Evolutionary conservation across 192 early-diverging fungal genomes (phyloP).

Genomic region (Linnemannia schmuckeri): DNA sequence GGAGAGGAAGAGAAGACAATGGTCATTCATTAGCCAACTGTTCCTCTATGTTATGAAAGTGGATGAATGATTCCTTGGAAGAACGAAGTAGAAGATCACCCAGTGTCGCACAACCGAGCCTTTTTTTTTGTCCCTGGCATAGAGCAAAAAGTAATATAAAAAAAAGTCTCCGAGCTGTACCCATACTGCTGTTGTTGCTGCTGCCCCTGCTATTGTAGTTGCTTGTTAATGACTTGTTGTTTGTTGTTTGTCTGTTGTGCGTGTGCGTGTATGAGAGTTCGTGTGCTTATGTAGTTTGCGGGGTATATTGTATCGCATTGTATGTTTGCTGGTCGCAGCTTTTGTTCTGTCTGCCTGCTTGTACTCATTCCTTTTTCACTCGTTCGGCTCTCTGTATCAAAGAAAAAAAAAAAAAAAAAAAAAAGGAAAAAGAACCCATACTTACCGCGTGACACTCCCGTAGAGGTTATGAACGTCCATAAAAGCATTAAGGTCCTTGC

Average conservation of each 20-base stretch:
- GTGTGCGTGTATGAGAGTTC: not conserved
- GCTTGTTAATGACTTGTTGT: not conserved
- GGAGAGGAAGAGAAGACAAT: not conserved
- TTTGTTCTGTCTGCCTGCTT: no score
- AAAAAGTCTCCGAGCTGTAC: not conserved
- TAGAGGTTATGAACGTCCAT: conserved; percentile 58
- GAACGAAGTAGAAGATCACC: conserved; percentile 19
- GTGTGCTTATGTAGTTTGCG: not conserved
- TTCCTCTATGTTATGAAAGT: not conserved
- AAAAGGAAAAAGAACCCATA: no score
- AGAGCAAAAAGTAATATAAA: not conserved
- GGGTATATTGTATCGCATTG: no score
- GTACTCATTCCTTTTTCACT: not conserved
- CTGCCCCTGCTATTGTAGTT: not conserved
- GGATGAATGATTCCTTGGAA: not conserved
- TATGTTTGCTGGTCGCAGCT: no score
- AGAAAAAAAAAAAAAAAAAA: no score
- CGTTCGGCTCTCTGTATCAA: not conserved
- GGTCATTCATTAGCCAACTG: not conserved
- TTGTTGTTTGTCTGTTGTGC: not conserved
- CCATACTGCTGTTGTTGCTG: not conserved
- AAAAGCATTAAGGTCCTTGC: conserved; percentile 56
- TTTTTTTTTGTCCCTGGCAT: not conserved
- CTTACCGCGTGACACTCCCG: conserved; percentile 59
- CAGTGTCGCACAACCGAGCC: not conserved